Conservation (phyloP, 345 rosid species). For the Salix purpurea region DNA sequence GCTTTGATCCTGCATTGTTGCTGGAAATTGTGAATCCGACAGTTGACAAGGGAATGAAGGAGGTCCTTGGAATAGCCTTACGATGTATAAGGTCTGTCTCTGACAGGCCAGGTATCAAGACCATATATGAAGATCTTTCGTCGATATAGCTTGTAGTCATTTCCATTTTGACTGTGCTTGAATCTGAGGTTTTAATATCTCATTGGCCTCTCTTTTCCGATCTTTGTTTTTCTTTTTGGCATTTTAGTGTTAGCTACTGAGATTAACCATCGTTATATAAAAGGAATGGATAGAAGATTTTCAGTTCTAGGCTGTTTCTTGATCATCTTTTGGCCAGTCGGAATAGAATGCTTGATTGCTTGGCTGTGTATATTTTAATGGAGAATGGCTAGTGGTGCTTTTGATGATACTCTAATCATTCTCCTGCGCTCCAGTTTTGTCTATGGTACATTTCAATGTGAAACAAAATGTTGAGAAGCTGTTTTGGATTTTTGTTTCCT, state of each 20-base stretch:
- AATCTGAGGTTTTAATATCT: conserved; percentile 36
- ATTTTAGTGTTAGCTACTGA: conserved; percentile 9
- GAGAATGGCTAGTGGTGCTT: too few species aligned
- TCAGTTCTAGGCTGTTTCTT: background rate
- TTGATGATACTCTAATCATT: too few species aligned
- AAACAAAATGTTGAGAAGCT: too few species aligned
- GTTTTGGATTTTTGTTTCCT: too few species aligned
- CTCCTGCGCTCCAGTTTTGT: too few species aligned
- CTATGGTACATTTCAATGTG: too few species aligned
- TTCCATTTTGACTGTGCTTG: conserved; percentile 8
- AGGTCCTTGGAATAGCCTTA: conserved; percentile 82
- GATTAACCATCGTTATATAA: conserved; percentile 21
- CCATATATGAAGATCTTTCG: conserved; percentile 94
- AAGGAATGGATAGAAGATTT: conserved; percentile 16
- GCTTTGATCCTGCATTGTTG: conserved; percentile 61
- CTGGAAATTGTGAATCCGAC: conserved; percentile 50
- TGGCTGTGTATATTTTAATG: background rate
- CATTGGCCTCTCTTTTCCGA: conserved; percentile 20
- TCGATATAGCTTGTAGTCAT: conserved; percentile 46
- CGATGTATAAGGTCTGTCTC: conserved; percentile 74
- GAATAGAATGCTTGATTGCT: background rate
- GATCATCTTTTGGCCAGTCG: background rate
- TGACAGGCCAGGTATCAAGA: conserved; percentile 94
- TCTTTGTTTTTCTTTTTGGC: conserved; percentile 1
- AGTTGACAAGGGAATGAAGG: conserved; percentile 83